Evolutionary conservation across 1,284 basidiomycete species (phyloP), one percentile per base, ranked within the genome.

Genomic region (Macrocystidia cucumis): DNA sequence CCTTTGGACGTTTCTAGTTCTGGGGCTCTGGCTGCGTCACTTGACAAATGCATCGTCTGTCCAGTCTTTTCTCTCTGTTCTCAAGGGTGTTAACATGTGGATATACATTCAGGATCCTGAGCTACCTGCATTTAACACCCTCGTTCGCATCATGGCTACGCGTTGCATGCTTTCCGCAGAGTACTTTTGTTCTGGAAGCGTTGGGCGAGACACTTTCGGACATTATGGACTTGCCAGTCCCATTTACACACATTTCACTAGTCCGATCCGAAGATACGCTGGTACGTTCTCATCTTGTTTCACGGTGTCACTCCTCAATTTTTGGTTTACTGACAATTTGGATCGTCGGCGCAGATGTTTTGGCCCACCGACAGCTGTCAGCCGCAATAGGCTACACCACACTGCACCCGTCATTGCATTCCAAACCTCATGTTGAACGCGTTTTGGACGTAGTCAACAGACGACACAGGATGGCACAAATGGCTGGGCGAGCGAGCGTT

Each of bases 201-300:
- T 98, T 3, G 79, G 84, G 0, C 78, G 85, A 40, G 92, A 97
- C 49, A 85, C 90, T 0, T 99, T 97, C 55, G 84, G 87, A 1
- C 96, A 98, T 60, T 98, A 99, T 55, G 96, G 96, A 37, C 74
- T 99, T 12, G 96, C 96, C 0, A 93, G 80, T 49, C 78, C 85
- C 0, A 99, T 99, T 46, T 99, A 98, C 60, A 99, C 96, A 0
- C 96, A 98, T 59, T 98, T 98, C 57, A 98, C 95, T 2, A 87
- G 89, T 54, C 91, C 92, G 1, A 96, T 96, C 47, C 72, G 91
- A 42, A 78, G 92, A 41, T 96, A 93, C 54, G 90, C 91, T 26
- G 95, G 96, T 78, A 67, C 65, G 59, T 57, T 57, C 65, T 48
- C 19, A 50, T 59, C 0, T 50, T 63, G 63, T 39, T 54, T 12